These are phyloP conservation scores for Skeletonema tropicum DNA, from an alignment of 108 stramenopile species.

Conservation along the genomic window DNA sequence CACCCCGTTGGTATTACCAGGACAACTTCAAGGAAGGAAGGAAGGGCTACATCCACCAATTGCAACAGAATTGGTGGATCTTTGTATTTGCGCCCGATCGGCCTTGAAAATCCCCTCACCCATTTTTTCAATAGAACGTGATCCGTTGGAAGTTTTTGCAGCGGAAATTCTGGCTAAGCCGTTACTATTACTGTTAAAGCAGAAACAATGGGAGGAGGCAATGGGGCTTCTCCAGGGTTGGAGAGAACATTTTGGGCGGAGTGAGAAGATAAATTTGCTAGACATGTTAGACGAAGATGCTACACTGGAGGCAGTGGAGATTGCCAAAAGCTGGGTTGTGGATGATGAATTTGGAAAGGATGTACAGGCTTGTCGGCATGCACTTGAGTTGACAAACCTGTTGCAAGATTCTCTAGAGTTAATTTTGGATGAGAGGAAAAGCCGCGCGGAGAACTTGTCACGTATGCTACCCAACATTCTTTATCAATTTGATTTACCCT, in stretches of 20 bases:
- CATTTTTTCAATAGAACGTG: conserved; percentile 2
- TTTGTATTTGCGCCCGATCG: conserved; percentile 28
- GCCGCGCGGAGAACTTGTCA: conserved; percentile 17
- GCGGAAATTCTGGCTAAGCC: conserved; percentile 28
- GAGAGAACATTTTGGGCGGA: conserved; percentile 13
- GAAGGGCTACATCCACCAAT: conserved; percentile 15
- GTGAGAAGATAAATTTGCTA: conserved; percentile 6
- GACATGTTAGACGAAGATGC: conserved; percentile 31
- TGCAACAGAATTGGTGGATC: conserved; percentile 26
- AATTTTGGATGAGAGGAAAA: conserved; percentile 26
- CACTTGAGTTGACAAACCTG: conserved; percentile 29
- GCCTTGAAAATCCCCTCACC: conserved; percentile 18
- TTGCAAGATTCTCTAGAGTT: conserved; percentile 22
- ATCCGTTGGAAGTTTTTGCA: conserved; percentile 22
- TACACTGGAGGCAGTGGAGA: conserved; percentile 30
- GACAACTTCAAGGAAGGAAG: conserved; percentile 15
- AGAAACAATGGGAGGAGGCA: conserved; percentile 33
- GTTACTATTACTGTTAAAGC: conserved; percentile 26
- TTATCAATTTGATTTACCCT: conserved; percentile 1
- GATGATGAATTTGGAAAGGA: conserved; percentile 19
- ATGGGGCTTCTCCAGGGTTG: conserved; percentile 29
- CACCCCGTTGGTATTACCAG: conserved; percentile 11
- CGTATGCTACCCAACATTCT: neutral
- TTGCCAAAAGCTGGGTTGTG: conserved; percentile 31
- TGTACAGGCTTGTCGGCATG: conserved; percentile 12